Percentiles rank a stretch among this genome's conserved stretches.
Conservation (phyloP, 495 filamentous ascomycete genomes). For the Bathelium albidoporum region DNA sequence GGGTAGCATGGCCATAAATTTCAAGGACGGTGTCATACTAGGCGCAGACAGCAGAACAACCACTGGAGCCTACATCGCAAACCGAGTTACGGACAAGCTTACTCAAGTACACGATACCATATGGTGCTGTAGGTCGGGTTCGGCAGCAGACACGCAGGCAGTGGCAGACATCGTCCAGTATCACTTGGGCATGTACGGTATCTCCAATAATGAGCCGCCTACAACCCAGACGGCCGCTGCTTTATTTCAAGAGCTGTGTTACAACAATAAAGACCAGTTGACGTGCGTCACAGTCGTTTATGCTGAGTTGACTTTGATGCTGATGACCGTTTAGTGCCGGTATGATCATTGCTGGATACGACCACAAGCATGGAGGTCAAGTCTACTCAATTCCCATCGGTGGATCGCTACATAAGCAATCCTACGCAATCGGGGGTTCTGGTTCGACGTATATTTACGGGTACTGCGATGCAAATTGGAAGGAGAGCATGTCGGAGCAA, state of each 20-base stretch:
- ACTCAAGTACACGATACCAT: constrained; percentile 98
- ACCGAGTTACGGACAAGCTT: constrained; percentile 97
- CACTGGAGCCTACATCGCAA: constrained; percentile 97
- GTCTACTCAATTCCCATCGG: constrained; percentile 96
- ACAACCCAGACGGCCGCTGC: constrained; percentile 89
- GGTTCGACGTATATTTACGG: constrained; percentile 99
- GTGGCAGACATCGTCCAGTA: constrained; percentile 97
- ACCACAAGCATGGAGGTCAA: constrained; percentile 84
- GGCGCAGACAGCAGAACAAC: constrained; percentile 95
- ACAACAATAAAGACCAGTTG: constrained; percentile 87
- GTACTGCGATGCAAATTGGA: constrained; percentile 95
- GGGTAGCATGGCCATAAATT: constrained; percentile 80
- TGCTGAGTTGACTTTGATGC: not conserved
- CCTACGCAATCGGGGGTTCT: constrained; percentile 91
- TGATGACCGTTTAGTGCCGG: constrained; percentile 54
- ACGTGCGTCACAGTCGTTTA: constrained; percentile 42
- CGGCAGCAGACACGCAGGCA: constrained; percentile 94
- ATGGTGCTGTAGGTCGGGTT: constrained; percentile 97
- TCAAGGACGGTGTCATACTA: constrained; percentile 94
- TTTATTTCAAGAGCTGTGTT: constrained; percentile 95
- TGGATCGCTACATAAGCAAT: constrained; percentile 93
- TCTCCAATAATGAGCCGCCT: constrained; percentile 75
- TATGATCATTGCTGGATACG: constrained; percentile 95
- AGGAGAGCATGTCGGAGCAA: constrained; percentile 84
- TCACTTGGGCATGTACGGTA: constrained; percentile 83